Evolutionary conservation across 805 yeast genomes (phyloP), one percentile per base, ranked within the genome.

Genomic region (Allodekkera sacchari): DNA sequence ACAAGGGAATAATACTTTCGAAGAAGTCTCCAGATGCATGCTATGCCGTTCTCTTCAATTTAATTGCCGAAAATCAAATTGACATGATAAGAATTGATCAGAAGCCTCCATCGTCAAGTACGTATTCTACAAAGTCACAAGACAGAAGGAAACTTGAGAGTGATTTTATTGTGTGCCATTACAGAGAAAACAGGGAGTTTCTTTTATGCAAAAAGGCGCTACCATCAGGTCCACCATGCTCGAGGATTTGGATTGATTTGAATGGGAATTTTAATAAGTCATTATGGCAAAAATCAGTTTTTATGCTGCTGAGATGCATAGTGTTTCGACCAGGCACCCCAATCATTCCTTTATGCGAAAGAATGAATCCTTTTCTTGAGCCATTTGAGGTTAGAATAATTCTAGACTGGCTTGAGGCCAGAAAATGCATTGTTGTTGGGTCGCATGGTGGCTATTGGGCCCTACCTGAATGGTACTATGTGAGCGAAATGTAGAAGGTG

Each of bases 41-140:
- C 6, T 73, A 83, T 61, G 74, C 80, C 11, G 55, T 75, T 2
- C 48, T 85, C 11, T 48, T 84, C 27, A 77, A 78, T 32, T 48
- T 74, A 21, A 42, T 79, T 12, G 68, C 76, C 3, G 50, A 58
- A 5, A 46, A 54, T 4, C 48, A 53, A 11, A 40, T 77, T 4
- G 49, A 55, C 7, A 39, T 78, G 4, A 64, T 65, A 4, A 63
- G 79, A 27, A 64, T 82, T 15, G 83, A 82, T 42, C 68, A 68
- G 32, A 55, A 66, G 7, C 64, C 71, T 35, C 64, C 59, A 11
- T 53, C 54, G 14, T 50, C 67, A n/a, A 63, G 66, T 22, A 78
- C 83, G 9, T 88, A 87, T 49, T 80, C 79, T 24, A 81, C 95
- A 1, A 68, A 95, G 39, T 62, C 73, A 13, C 69, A 83, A 25